These are phyloP conservation scores for Uronychia setigera DNA, from an alignment of 73 alveolate genomes.

Conservation along the genomic window DNA sequence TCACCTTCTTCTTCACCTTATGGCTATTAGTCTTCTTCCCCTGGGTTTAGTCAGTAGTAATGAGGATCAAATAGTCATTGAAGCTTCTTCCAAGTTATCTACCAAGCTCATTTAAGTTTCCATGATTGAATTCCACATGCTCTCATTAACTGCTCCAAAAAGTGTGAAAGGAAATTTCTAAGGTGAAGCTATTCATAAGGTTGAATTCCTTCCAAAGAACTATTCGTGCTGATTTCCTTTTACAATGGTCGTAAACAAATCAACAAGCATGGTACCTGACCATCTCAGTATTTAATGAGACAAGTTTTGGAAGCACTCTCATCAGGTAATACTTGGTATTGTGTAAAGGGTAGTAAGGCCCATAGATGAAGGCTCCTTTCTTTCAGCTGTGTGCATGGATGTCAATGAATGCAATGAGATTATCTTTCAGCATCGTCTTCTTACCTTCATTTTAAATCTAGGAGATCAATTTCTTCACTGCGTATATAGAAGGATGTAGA, in stretches of 20 bases:
- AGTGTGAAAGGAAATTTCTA: conserved; percentile 40
- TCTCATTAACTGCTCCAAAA: conserved; percentile 27
- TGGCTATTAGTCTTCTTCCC: neutral
- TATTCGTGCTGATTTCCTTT: conserved; percentile 48
- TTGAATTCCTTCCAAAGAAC: conserved; percentile 21
- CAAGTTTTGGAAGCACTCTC: conserved; percentile 39
- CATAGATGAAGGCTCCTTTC: conserved; percentile 47
- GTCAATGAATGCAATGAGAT: conserved; percentile 19
- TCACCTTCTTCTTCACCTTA: neutral
- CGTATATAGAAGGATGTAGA: conserved; percentile 87
- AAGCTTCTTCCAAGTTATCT: conserved; percentile 11
- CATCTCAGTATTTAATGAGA: conserved; percentile 54
- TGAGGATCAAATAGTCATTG: conserved; percentile 19
- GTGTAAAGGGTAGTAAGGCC: conserved; percentile 58
- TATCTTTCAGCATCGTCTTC: conserved; percentile 20
- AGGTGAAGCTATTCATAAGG: conserved; percentile 37
- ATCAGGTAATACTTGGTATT: conserved; percentile 18
- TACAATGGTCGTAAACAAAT: conserved; percentile 55
- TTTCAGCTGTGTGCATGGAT: conserved; percentile 47
- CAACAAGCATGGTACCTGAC: conserved; percentile 56
- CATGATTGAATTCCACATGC: conserved; percentile 21
- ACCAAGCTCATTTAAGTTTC: conserved; percentile 21
- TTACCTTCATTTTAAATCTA: neutral
- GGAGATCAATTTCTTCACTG: conserved; percentile 47
- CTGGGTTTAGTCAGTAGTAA: neutral